Conservation (phyloP, 225 moss, liverwort and hornwort species). For the Sphagnum tenellum region DNA sequence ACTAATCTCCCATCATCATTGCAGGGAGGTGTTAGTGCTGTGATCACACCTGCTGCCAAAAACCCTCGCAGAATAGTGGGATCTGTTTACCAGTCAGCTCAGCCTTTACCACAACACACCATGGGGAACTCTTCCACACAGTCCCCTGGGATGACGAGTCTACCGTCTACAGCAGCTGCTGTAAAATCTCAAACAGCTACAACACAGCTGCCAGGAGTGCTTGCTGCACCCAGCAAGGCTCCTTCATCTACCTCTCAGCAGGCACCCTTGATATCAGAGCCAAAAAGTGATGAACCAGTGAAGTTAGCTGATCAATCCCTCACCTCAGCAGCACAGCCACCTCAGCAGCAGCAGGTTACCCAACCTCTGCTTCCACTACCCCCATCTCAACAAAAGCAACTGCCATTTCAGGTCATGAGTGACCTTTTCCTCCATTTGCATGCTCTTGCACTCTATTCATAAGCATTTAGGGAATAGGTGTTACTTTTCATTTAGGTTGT, state of each 20-base stretch:
- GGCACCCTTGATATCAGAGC: slow-evolving; percentile 41
- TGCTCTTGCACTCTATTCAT: too few species aligned
- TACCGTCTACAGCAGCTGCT: slow-evolving; percentile 21
- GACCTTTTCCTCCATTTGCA: not conserved
- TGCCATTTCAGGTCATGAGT: not conserved
- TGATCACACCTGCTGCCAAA: slow-evolving; percentile 80
- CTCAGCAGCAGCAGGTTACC: slow-evolving; percentile 56
- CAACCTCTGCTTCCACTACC: slow-evolving; percentile 91
- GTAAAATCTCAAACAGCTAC: slow-evolving; percentile 32
- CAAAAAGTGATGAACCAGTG: slow-evolving; percentile 39
- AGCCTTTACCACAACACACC: slow-evolving; percentile 27
- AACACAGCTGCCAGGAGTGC: slow-evolving; percentile 28
- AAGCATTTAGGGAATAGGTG: too few species aligned
- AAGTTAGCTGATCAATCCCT: slow-evolving; percentile 27
- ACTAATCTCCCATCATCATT: slow-evolving; percentile 35
- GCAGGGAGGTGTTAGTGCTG: slow-evolving; percentile 75
- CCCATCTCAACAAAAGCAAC: slow-evolving; percentile 55
- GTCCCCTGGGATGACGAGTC: slow-evolving; percentile 10
- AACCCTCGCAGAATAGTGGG: slow-evolving; percentile 68
- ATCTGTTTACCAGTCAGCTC: slow-evolving; percentile 17
- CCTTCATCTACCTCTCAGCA: slow-evolving; percentile 16
- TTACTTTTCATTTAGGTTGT: too few species aligned
- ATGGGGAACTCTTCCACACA: slow-evolving; percentile 20
- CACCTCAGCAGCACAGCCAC: slow-evolving; percentile 29
- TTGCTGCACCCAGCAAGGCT: slow-evolving; percentile 29